Conservation (phyloP, 345 rosid species). For the Dovyalis caffra region DNA sequence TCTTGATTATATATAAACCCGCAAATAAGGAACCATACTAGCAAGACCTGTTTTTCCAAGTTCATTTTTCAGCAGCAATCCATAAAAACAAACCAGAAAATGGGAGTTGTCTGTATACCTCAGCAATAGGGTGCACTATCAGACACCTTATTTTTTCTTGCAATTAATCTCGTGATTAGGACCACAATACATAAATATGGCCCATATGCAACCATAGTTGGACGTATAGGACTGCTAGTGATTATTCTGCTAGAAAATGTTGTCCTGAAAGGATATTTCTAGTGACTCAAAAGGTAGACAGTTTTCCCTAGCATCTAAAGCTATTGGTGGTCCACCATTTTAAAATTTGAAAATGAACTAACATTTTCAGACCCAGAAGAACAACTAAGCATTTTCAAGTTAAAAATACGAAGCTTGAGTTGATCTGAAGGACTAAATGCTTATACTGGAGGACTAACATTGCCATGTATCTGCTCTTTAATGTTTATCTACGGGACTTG, state of each 20-base stretch:
- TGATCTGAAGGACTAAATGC: not conserved
- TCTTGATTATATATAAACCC: constrained; percentile 1
- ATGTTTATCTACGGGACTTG: not conserved
- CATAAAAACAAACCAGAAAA: not conserved
- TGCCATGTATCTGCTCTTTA: not conserved
- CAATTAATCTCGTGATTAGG: too few relatives aligned
- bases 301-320: not conserved
- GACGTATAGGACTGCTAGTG: not conserved
- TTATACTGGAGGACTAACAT: not conserved
- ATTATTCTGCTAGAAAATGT: not conserved
- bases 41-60: not conserved
- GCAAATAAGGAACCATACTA: not conserved
- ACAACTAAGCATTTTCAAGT: not conserved
- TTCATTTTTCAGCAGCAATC: not conserved
- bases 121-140: not conserved
- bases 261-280: not conserved
- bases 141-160: not conserved
- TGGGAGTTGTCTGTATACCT: not conserved
- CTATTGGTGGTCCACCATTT: not conserved
- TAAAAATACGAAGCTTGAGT: not conserved
- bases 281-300: not conserved
- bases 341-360: not conserved
- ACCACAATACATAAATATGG: too few relatives aligned
- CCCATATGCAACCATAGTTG: too few relatives aligned
- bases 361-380: not conserved